These are phyloP conservation scores for Hygrocybe coccinea DNA, from an alignment of 768 basidiomycete genomes.

Conservation along the genomic window DNA sequence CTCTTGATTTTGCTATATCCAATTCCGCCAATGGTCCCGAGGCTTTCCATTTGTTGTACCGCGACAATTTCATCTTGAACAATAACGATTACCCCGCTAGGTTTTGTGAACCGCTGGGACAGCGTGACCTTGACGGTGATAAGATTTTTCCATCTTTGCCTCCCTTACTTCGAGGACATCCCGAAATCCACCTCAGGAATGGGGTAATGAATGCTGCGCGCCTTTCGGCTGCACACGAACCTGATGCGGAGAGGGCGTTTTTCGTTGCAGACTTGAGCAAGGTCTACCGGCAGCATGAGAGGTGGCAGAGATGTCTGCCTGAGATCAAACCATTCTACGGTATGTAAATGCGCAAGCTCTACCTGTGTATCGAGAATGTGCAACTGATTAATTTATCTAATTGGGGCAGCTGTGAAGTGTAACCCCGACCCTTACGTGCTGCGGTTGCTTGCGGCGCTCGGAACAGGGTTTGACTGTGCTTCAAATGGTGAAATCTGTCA, in stretches of 20 bases:
- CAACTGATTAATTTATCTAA: constrained; percentile 21
- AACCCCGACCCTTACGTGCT: constrained; percentile 96
- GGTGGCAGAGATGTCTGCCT: constrained; percentile 75
- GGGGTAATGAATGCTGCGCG: constrained; percentile 66
- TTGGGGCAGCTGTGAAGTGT: constrained; percentile 80
- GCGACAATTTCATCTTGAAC: constrained; percentile 55
- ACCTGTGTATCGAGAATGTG: constrained; percentile 15
- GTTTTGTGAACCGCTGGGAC: not conserved
- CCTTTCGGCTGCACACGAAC: constrained; percentile 47
- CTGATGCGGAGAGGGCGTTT: constrained; percentile 88
- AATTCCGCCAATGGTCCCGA: constrained; percentile 10
- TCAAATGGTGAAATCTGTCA: constrained; percentile 88
- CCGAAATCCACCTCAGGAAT: constrained; percentile 67
- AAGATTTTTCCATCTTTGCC: constrained; percentile 59
- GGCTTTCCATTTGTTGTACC: constrained; percentile 16
- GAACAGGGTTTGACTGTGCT: constrained; percentile 95
- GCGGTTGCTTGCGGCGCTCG: constrained; percentile 82
- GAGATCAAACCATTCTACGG: constrained; percentile 94
- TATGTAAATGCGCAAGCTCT: constrained; percentile 34
- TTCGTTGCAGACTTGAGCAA: constrained; percentile 92
- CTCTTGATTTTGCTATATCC: constrained; percentile 32
- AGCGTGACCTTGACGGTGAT: constrained; percentile 36
- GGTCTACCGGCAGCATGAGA: constrained; percentile 78
- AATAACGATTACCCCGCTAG: constrained; percentile 10
- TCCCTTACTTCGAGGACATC: constrained; percentile 61